These are phyloP conservation scores for Lentinula detonsa DNA, from an alignment of 768 basidiomycete genomes.

Conservation along the genomic window DNA sequence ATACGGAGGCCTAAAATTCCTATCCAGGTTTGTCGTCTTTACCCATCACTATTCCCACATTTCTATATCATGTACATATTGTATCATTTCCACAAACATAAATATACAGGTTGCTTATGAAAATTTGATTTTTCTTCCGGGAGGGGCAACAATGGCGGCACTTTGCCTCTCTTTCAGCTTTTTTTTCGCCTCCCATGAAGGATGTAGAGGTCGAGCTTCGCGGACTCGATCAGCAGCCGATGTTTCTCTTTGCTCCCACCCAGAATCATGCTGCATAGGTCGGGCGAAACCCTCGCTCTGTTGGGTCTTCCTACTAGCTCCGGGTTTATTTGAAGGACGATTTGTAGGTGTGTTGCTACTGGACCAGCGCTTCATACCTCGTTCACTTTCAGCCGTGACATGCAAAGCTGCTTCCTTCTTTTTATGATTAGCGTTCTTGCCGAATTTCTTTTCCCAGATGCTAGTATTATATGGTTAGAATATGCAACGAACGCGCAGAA, in stretches of 20 bases:
- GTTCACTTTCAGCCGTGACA: neutral
- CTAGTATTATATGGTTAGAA: slow-evolving; percentile 32
- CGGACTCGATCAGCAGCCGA: slow-evolving; percentile 4
- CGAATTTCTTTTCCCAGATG: slow-evolving; percentile 98
- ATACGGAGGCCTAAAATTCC: neutral
- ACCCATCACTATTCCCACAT: neutral
- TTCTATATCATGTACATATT: neutral
- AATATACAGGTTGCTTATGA: slow-evolving; percentile 14
- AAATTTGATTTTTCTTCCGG: slow-evolving; percentile 82
- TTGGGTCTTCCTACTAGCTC: neutral
- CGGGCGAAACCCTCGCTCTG: neutral
- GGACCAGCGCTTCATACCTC: slow-evolving; percentile 7
- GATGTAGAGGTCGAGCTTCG: slow-evolving; percentile 56
- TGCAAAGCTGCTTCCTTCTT: slow-evolving; percentile 44
- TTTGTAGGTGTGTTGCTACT: neutral
- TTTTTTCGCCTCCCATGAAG: slow-evolving; percentile 95
- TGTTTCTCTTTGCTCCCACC: slow-evolving; percentile 1
- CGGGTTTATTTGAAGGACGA: neutral
- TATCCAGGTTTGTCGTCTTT: neutral
- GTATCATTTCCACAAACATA: neutral
- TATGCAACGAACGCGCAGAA: neutral
- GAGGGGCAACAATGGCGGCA: slow-evolving; percentile 52
- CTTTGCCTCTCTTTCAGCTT: slow-evolving; percentile 68
- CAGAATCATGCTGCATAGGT: neutral
- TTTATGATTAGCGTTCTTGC: slow-evolving; percentile 86